A percentile compares a stretch with the other conserved stretches of the same genome.
phyloP scores from a whole-genome alignment of 805 yeast genomes.

The Candida suzukii region DNA sequence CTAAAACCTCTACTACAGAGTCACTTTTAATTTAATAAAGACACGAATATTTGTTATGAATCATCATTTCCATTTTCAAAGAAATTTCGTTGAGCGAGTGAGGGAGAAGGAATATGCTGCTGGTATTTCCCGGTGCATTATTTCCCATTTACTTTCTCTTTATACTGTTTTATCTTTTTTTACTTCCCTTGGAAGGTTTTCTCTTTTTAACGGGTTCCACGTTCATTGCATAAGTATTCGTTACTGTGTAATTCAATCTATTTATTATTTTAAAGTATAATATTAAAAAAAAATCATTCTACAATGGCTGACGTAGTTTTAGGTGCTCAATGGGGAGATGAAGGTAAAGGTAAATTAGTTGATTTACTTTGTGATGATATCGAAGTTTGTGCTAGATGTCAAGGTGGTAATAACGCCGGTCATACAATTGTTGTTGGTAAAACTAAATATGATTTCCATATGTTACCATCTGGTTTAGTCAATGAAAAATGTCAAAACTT shows the following conservation, averaged over 20 bases:
- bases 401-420: constrained; percentile 99
- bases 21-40: too few relatives aligned
- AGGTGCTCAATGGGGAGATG: constrained; percentile 99
- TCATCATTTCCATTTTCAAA: too few relatives aligned
- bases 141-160: too few relatives aligned
- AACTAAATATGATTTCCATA: constrained; percentile 92
- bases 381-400: constrained; percentile 96
- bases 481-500: constrained; percentile 86
- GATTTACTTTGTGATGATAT: constrained; percentile 91
- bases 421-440: constrained; percentile 93
- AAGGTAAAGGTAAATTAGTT: constrained; percentile 97
- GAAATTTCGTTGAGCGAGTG: too few relatives aligned
- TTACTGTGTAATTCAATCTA: neutral
- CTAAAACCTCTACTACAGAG: too few relatives aligned
- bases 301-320: constrained; percentile 84
- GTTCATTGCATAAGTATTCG: constrained; percentile 1
- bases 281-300: neutral
- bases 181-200: neutral
- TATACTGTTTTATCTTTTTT: neutral
- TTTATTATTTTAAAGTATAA: neutral
- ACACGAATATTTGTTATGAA: too few relatives aligned
- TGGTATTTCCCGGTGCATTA: neutral
- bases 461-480: constrained; percentile 97
- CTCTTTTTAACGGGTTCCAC: constrained; percentile 1
- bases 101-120: neutral